Percentiles rank a stretch among this genome's conserved stretches.
phyloP scores from a whole-genome alignment of 306 rosid genomes.

The Malus sieversii region DNA sequence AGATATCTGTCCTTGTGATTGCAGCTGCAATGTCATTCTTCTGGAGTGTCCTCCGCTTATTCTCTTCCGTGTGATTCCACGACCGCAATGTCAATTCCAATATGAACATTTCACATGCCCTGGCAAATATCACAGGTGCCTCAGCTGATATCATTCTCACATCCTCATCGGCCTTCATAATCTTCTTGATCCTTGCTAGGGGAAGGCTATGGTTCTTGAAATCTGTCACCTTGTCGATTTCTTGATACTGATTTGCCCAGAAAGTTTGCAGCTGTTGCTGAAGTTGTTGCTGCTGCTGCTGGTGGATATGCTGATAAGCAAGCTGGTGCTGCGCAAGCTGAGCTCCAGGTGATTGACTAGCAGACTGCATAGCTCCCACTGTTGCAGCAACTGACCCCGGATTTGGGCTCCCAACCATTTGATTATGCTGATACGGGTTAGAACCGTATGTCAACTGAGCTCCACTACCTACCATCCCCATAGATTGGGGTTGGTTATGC shows the following conservation, averaged over 20 bases:
- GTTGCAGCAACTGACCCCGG: constrained; percentile 20
- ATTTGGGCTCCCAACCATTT: constrained; percentile 25
- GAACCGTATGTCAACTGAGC: constrained; percentile 34
- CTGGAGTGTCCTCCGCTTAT: constrained; percentile 61
- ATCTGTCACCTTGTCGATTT: constrained; percentile 51
- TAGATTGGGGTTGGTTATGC: constrained; percentile 28
- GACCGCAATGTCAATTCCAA: constrained; percentile 63
- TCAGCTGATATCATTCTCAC: constrained; percentile 70
- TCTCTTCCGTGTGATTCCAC: constrained; percentile 70
- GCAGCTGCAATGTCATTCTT: constrained; percentile 75
- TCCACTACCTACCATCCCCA: constrained; percentile 36
- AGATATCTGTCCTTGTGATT: constrained; percentile 59
- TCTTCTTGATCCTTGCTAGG: constrained; percentile 67
- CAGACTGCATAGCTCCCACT: constrained; percentile 29
- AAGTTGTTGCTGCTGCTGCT: constrained; percentile 50
- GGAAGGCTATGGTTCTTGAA: constrained; percentile 81
- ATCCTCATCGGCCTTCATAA: constrained; percentile 75
- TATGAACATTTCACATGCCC: constrained; percentile 74
- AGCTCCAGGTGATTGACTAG: constrained; percentile 41
- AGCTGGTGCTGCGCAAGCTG: constrained; percentile 59
- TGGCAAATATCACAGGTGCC: constrained; percentile 62
- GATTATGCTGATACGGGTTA: constrained; percentile 30
- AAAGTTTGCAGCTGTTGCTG: constrained; percentile 52
- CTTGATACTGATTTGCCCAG: constrained; percentile 52
- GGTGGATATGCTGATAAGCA: constrained; percentile 51